These are phyloP conservation scores for Arctium minus DNA, from an alignment of 129 eudicot genomes.

Conservation along the genomic window DNA sequence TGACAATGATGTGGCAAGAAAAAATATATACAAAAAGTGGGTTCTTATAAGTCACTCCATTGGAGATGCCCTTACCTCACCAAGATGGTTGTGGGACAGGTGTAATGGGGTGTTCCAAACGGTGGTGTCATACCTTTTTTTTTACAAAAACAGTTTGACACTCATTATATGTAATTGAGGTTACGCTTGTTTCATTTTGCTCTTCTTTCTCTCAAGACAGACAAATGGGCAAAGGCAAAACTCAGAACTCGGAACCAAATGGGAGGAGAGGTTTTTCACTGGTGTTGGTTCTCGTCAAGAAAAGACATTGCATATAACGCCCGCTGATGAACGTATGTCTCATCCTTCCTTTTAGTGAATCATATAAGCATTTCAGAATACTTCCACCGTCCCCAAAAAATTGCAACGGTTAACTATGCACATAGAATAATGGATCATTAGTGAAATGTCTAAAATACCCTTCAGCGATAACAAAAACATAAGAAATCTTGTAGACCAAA, in stretches of 20 bases:
- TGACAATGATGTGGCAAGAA: too few relatives aligned
- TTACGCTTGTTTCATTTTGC: neutral
- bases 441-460: neutral
- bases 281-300: conserved; percentile 96
- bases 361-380: neutral
- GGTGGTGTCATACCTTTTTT: too few relatives aligned
- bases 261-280: conserved; percentile 84
- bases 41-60: too few relatives aligned
- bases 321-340: conserved; percentile 68
- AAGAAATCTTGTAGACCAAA: neutral
- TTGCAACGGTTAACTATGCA: neutral
- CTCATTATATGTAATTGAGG: too few relatives aligned
- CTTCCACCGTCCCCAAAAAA: neutral
- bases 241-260: conserved; percentile 89
- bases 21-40: too few relatives aligned
- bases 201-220: conserved; percentile 58
- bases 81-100: too few relatives aligned
- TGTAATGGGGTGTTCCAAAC: too few relatives aligned
- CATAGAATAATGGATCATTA: neutral
- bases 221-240: conserved; percentile 95
- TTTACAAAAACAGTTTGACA: too few relatives aligned
- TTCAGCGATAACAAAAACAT: neutral
- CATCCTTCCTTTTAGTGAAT: neutral
- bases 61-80: too few relatives aligned
- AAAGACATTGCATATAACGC: conserved; percentile 93